Base-by-base conservation (phyloP, 2,329 filamentous ascomycete species). In the Aspergillus fructus region DNA sequence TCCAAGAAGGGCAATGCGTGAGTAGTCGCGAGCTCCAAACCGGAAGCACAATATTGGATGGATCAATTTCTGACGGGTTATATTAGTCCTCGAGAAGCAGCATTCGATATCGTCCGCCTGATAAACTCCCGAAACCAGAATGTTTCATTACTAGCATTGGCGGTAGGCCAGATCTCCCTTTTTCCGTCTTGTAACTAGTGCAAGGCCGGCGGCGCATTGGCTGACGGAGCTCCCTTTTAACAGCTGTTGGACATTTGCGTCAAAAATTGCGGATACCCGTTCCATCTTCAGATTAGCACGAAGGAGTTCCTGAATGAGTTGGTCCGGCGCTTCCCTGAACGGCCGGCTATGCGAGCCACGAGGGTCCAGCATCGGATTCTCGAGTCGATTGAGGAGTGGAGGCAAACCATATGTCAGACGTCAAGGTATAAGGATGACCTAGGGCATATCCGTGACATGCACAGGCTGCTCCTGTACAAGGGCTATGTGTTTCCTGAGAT, bases 261-360 rank as follows among this genome's bases (percentile, higher is more conserved):
- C 76, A 99, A 99, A 82, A 99, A 99, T 79, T 99, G 94, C 83
- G 94, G 94, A 68, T 99, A 99, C 74, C 93, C 94, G 1, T 99
- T 99, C 76, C 94, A 99, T 72, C 86, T 99, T 58, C 94, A 99
- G 77, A 97, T 99, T 72, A 93, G 90, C 76, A 97, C 94, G 65
- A 99, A 99, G 76, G 94, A 99, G 71, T 99, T 99, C 68, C 86
- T 99, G 68, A 99, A 99, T 78, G 94, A 99, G 79, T 87, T 99
- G 59, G 94, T 99, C 60, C 88, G 94, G 65, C 86, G 94, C 64
- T 99, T 99, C 70, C 94, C 94, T 48, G 94, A 99, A 78, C 85
- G 93, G 23, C 94, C 94, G 46, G 92, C 93, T 2, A 83, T 94
- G 60, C 89, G 94, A 59, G 82, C 91, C 43, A 91, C 90, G 43